A percentile compares a stretch with the other conserved stretches of the same genome.
Evolutionary conservation across 2,329 filamentous ascomycete genomes (phyloP).

Genomic region (Xylaria sp.): DNA sequence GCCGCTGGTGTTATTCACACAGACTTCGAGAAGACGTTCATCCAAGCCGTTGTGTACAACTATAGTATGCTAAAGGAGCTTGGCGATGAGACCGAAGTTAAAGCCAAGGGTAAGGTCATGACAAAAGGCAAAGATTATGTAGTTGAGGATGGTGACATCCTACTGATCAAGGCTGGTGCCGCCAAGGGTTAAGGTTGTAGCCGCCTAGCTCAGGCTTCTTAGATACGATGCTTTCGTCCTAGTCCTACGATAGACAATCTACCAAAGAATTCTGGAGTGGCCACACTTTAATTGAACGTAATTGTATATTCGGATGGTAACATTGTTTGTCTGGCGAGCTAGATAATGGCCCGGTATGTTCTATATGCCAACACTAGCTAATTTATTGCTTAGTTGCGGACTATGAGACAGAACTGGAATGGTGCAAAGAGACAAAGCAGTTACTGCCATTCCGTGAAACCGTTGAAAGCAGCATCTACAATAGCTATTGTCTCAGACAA

Average conservation of each 20-base stretch:
- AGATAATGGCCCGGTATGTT: not conserved
- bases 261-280: slow-evolving; percentile 23
- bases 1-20: slow-evolving; percentile 98
- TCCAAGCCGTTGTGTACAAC: slow-evolving; percentile 95
- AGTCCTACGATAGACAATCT: slow-evolving; percentile 27
- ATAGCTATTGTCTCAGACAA: slow-evolving; percentile 27
- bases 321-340: not conserved
- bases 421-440: slow-evolving; percentile 15
- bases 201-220: slow-evolving; percentile 21
- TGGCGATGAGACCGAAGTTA: slow-evolving; percentile 88
- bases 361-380: not conserved
- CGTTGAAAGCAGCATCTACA: slow-evolving; percentile 29
- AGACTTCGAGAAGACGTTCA: slow-evolving; percentile 99
- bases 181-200: slow-evolving; percentile 70
- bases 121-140: slow-evolving; percentile 99
- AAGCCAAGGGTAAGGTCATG: slow-evolving; percentile 95
- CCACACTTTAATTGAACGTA: not conserved
- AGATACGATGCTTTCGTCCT: slow-evolving; percentile 29
- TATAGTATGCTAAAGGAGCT: slow-evolving; percentile 82
- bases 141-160: slow-evolving; percentile 81
- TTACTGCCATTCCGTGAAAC: not conserved
- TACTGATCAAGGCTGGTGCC: slow-evolving; percentile 91
- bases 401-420: not conserved
- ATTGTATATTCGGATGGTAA: not conserved
- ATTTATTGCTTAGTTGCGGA: not conserved